phyloP scores from a whole-genome alignment of 192 early-diverging fungal species.

The Physocladia obscura region DNA sequence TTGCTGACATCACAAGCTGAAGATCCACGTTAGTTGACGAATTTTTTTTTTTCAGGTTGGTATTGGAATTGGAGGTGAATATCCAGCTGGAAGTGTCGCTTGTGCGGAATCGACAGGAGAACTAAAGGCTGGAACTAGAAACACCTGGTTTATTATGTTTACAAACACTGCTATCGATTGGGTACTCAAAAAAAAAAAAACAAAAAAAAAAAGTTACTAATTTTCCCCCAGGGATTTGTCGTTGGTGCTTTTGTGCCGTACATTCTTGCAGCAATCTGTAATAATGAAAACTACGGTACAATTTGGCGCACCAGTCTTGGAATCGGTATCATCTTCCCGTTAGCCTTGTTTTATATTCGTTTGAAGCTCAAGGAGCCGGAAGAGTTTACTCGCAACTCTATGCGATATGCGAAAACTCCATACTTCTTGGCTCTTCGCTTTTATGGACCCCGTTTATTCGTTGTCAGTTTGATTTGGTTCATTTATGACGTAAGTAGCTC shows the following conservation, averaged over 20 bases:
- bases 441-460: slow-evolving; percentile 1
- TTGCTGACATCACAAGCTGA: too few relatives aligned
- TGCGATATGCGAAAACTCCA: not conserved
- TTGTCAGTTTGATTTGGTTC: slow-evolving; percentile 16
- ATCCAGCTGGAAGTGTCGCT: slow-evolving; percentile 1
- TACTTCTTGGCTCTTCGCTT: not conserved
- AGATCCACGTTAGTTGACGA: too few relatives aligned
- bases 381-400: not conserved
- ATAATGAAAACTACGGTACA: not conserved
- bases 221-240: too few relatives aligned
- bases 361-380: slow-evolving; percentile 1
- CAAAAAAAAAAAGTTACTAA: too few relatives aligned
- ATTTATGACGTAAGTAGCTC: too few relatives aligned
- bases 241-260: slow-evolving; percentile 7
- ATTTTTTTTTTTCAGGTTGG: too few relatives aligned
- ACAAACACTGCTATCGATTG: slow-evolving; percentile 12
- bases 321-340: not conserved
- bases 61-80: slow-evolving; percentile 2
- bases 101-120: not conserved
- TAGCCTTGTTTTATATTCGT: not conserved
- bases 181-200: too few relatives aligned
- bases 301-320: not conserved
- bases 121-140: not conserved
- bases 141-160: not conserved
- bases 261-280: not conserved